Evolutionary conservation across 1,284 basidiomycete genomes (phyloP), one percentile per base, ranked within the genome.

Genomic region (Ustilago esculenta): DNA sequence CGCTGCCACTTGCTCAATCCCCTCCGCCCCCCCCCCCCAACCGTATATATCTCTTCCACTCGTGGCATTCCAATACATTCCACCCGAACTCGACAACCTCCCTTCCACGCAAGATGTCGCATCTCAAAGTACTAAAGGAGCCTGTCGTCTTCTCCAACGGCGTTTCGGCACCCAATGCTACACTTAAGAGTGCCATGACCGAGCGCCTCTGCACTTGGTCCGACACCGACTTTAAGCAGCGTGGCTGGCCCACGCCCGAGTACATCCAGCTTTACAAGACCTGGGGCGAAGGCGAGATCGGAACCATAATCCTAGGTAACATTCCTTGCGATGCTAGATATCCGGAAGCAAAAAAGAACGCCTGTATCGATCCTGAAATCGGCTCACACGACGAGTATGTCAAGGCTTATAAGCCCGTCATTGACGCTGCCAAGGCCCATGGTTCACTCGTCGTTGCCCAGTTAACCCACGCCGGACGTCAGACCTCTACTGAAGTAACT

Each of bases 381-480:
- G 71, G 48, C 7, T 63, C 57, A 27, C 57, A 72, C 55, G 53
- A 61, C 20, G 60, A 71, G 51, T 68, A 69, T 48, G 70, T 63
- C 46, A 56, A 59, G 54, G 57, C 61, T 1, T 64, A 76, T 51
- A 58, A 64, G 45, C 75, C 68, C 15, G 75, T 82, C 30, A 81
- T 84, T 30, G 73, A 70, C 9, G 82, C 77, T 6, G 73, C 79
- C 18, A 85, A 84, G 61, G 83, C 83, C 1, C 73, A 84, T 43
- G 84, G 84, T 27, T 81, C 80, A 3, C 73, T 85, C 34, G 78
- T 81, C 30, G 79, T 85, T 45, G 83, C 80, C 2, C 85, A 85
- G 76, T 61, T 85, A 18, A 83, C 82, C 12, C 84, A 85, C 72
- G 83, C 81, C 3, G 84, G 84, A 17, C 76, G 83, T 15, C 83